phyloP scores from a whole-genome alignment of 1,284 basidiomycete species.

The Apiotrichum siamense region DNA sequence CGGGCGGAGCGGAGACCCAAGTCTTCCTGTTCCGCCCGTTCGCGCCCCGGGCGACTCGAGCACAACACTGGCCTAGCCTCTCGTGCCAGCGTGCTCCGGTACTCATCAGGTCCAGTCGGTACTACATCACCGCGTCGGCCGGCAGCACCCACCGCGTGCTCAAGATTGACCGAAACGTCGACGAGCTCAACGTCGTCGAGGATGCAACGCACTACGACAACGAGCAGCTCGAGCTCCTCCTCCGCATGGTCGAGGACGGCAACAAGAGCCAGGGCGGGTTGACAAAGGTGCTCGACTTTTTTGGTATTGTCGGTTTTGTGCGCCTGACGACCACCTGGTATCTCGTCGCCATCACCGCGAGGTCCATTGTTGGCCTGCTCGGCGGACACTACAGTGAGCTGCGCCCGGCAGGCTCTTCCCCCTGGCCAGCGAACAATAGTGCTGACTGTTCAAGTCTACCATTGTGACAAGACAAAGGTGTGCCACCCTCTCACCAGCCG shows the following conservation, averaged over 20 bases:
- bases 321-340: slow-evolving; percentile 89
- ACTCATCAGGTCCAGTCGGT: slow-evolving; percentile 50
- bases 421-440: too few relatives aligned
- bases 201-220: slow-evolving; percentile 82
- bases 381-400: slow-evolving; percentile 76
- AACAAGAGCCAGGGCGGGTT: slow-evolving; percentile 83
- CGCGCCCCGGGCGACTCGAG: too few relatives aligned
- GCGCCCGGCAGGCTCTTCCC: background rate
- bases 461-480: slow-evolving; percentile 88
- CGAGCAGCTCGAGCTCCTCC: slow-evolving; percentile 78
- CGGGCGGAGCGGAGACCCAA: too few relatives aligned
- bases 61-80: background rate
- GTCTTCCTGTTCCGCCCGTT: background rate
- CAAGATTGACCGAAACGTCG: slow-evolving; percentile 79
- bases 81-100: background rate
- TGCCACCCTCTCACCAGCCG: background rate
- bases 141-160: slow-evolving; percentile 68
- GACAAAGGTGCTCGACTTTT: slow-evolving; percentile 73
- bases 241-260: slow-evolving; percentile 92
- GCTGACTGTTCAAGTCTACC: slow-evolving; percentile 59
- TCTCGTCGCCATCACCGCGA: slow-evolving; percentile 79
- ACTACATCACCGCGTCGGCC: slow-evolving; percentile 74
- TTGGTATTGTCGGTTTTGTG: slow-evolving; percentile 64
- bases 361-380: slow-evolving; percentile 85
- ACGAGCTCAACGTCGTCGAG: slow-evolving; percentile 69